Conservation (phyloP, 495 filamentous ascomycete genomes). For the Podospora pseudocomata region DNA sequence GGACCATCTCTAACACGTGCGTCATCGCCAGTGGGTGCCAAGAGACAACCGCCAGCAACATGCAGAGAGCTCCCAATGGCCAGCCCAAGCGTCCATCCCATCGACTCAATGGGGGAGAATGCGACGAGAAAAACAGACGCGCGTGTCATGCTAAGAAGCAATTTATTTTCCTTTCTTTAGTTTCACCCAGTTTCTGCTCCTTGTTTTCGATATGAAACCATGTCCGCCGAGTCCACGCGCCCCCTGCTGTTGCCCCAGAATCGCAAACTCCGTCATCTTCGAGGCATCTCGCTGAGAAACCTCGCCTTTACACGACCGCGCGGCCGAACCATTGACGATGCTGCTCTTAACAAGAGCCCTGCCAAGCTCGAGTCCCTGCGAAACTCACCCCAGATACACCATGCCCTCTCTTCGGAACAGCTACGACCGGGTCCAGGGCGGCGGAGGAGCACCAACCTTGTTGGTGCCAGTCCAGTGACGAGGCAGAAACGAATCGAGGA, state of each 20-base stretch:
- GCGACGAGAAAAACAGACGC: not conserved
- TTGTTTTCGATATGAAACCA: constrained; percentile 23
- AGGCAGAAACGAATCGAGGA: constrained; percentile 76
- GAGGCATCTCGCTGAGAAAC: constrained; percentile 84
- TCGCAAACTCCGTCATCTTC: constrained; percentile 81
- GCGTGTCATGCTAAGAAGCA: not conserved
- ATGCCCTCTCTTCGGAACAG: constrained; percentile 70
- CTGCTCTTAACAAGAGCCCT: constrained; percentile 70
- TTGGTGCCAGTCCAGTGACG: constrained; percentile 58
- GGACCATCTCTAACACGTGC: not conserved
- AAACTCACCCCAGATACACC: constrained; percentile 53
- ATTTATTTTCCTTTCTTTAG: too few species aligned
- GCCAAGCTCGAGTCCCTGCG: constrained; percentile 63
- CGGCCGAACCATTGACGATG: constrained; percentile 80
- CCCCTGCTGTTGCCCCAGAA: constrained; percentile 62
- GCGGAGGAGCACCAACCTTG: constrained; percentile 69
- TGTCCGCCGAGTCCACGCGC: constrained; percentile 40
- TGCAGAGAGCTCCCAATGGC: not conserved
- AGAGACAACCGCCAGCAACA: constrained; percentile 1
- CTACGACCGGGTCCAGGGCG: constrained; percentile 50
- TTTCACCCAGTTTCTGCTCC: too few species aligned
- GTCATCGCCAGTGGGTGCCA: constrained; percentile 3
- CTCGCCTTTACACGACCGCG: constrained; percentile 61
- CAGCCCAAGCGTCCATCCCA: not conserved
- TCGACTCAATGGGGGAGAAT: not conserved